These are phyloP conservation scores for Pseudocercospora fuligena DNA, from an alignment of 2,329 filamentous ascomycete genomes.

Conservation along the genomic window DNA sequence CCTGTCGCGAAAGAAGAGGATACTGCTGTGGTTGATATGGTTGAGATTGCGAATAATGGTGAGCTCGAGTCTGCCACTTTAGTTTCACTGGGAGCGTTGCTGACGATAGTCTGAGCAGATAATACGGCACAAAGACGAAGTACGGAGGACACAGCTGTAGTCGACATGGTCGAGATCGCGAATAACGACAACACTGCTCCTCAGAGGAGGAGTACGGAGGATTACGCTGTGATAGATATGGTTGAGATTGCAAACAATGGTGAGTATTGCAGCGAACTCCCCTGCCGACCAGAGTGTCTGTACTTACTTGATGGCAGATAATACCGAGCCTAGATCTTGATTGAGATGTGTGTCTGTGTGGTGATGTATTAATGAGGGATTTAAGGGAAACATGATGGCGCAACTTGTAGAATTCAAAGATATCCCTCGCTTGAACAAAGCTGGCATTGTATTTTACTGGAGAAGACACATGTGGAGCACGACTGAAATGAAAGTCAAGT, in stretches of 20 bases:
- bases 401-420: neutral
- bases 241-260: conserved; percentile 11
- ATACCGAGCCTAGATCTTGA: neutral
- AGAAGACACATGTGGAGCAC: too few relatives aligned
- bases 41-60: conserved; percentile 13
- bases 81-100: too few relatives aligned
- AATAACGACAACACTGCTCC: neutral
- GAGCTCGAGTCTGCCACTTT: too few relatives aligned
- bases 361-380: neutral
- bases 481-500: neutral
- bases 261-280: neutral
- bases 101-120: neutral
- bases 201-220: neutral
- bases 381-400: neutral
- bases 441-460: neutral
- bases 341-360: neutral
- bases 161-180: neutral
- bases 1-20: conserved; percentile 5
- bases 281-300: too few relatives aligned
- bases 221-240: conserved; percentile 5
- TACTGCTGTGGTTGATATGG: conserved; percentile 3
- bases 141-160: neutral
- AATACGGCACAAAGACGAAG: neutral
- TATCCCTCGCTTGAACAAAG: neutral
- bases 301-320: neutral